phyloP scores from a whole-genome alignment of 345 rosid genomes.

The Triadica sebifera region DNA sequence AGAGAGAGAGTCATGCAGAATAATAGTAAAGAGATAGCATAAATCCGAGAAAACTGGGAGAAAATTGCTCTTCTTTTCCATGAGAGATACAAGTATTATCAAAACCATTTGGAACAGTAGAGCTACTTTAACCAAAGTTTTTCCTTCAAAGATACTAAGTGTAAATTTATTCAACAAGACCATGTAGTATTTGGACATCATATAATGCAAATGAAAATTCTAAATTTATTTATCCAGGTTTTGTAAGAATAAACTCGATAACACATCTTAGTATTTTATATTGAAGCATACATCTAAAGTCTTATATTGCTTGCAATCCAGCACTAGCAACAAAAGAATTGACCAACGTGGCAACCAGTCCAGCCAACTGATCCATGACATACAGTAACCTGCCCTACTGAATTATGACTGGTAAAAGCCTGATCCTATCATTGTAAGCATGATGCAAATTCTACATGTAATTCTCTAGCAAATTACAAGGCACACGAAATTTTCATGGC shows the following conservation, averaged over 20 bases:
- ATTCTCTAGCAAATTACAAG: too few relatives aligned
- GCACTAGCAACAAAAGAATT: not conserved
- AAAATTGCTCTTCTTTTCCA: not conserved
- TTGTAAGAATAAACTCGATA: not conserved
- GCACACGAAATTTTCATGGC: not conserved
- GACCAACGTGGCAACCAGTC: not conserved
- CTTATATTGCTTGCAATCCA: not conserved
- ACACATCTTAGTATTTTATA: not conserved
- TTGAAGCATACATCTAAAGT: not conserved
- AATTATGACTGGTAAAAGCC: not conserved
- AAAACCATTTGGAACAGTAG: not conserved
- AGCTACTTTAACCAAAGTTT: not conserved
- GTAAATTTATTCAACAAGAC: not conserved
- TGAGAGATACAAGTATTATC: not conserved
- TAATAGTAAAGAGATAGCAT: not conserved
- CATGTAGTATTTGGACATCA: not conserved
- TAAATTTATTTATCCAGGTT: not conserved
- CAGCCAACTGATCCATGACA: not conserved
- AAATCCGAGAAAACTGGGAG: not conserved
- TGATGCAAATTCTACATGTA: too few relatives aligned
- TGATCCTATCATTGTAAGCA: not conserved
- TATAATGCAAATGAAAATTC: not conserved
- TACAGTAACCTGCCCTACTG: not conserved
- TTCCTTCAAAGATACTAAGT: not conserved
- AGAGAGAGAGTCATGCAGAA: not conserved